Conservation (phyloP, 805 yeast species). For the Kodamaea fukazawae region DNA sequence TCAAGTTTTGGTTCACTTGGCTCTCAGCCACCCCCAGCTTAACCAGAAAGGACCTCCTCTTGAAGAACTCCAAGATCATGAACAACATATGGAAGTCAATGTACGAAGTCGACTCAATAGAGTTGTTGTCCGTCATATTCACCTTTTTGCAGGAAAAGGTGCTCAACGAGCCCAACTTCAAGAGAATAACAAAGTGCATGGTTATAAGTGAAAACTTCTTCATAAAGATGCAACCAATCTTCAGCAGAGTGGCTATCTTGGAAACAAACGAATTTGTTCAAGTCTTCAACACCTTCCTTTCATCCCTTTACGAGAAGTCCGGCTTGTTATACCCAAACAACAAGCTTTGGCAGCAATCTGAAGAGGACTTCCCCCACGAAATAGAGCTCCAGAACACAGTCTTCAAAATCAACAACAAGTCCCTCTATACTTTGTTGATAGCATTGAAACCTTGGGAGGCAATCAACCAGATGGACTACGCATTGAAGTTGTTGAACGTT, state of each 20-base stretch:
- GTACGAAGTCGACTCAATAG: slow-evolving; percentile 49
- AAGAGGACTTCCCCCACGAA: slow-evolving; percentile 31
- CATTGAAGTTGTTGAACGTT: slow-evolving; percentile 45
- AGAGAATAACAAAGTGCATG: slow-evolving; percentile 67
- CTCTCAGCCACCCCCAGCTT: slow-evolving; percentile 48
- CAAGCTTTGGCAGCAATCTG: slow-evolving; percentile 43
- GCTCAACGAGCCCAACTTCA: slow-evolving; percentile 57
- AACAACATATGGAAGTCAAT: slow-evolving; percentile 67
- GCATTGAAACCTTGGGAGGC: slow-evolving; percentile 82
- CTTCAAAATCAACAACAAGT: slow-evolving; percentile 65
- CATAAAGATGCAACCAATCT: slow-evolving; percentile 54
- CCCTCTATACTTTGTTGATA: slow-evolving; percentile 59
- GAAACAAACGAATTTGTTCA: slow-evolving; percentile 24
- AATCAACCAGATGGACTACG: slow-evolving; percentile 55
- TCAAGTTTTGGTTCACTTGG: slow-evolving; percentile 59
- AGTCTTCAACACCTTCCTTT: slow-evolving; percentile 46
- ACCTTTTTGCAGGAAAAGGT: slow-evolving; percentile 49
- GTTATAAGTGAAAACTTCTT: slow-evolving; percentile 77
- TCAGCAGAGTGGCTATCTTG: slow-evolving; percentile 14
- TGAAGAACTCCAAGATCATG: slow-evolving; percentile 53
- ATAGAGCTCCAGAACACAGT: slow-evolving; percentile 38
- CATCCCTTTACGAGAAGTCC: slow-evolving; percentile 43
- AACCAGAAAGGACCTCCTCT: slow-evolving; percentile 60
- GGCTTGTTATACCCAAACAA: slow-evolving; percentile 50
- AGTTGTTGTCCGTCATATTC: slow-evolving; percentile 39